These are phyloP conservation scores for Dactylonectria macrodidyma DNA, from an alignment of 2,329 filamentous ascomycete species.

Conservation along the genomic window DNA sequence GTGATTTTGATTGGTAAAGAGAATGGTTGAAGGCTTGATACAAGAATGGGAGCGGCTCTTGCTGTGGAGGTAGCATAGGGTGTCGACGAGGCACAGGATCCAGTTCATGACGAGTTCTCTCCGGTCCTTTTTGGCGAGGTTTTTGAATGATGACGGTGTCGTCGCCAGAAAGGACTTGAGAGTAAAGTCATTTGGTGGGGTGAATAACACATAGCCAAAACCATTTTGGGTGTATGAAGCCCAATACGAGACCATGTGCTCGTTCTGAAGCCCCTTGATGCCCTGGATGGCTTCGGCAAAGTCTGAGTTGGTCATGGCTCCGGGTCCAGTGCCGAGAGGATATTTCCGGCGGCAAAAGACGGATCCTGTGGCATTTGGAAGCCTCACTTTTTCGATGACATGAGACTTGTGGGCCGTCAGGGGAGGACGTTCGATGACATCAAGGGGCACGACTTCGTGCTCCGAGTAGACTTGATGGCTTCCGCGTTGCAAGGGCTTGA, in stretches of 20 bases:
- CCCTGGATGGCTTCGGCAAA: conserved; percentile 74
- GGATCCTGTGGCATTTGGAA: conserved; percentile 73
- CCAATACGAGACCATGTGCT: conserved; percentile 80
- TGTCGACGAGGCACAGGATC: conserved; percentile 81
- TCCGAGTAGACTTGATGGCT: conserved; percentile 75
- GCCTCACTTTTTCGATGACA: conserved; percentile 71
- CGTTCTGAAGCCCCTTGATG: conserved; percentile 72
- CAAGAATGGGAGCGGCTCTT: conserved; percentile 75
- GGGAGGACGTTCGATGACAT: conserved; percentile 73
- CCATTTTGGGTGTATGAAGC: conserved; percentile 78
- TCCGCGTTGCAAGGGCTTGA: conserved; percentile 73
- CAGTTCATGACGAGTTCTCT: conserved; percentile 77
- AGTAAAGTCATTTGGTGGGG: conserved; percentile 76
- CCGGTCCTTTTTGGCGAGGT: conserved; percentile 71
- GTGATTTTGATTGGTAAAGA: conserved; percentile 75
- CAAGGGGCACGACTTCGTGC: conserved; percentile 78
- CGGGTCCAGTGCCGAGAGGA: conserved; percentile 60
- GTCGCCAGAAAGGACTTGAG: conserved; percentile 78
- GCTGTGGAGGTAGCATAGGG: conserved; percentile 77
- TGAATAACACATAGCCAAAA: conserved; percentile 76
- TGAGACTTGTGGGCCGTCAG: conserved; percentile 54
- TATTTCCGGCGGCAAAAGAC: conserved; percentile 72
- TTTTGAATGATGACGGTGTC: conserved; percentile 74
- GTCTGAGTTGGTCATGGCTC: conserved; percentile 64
- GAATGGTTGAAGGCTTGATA: conserved; percentile 79